Percentiles rank a stretch among this genome's conserved stretches.
Conservation (phyloP, 2,329 filamentous ascomycete genomes). For the Uncinocarpus reesii region DNA sequence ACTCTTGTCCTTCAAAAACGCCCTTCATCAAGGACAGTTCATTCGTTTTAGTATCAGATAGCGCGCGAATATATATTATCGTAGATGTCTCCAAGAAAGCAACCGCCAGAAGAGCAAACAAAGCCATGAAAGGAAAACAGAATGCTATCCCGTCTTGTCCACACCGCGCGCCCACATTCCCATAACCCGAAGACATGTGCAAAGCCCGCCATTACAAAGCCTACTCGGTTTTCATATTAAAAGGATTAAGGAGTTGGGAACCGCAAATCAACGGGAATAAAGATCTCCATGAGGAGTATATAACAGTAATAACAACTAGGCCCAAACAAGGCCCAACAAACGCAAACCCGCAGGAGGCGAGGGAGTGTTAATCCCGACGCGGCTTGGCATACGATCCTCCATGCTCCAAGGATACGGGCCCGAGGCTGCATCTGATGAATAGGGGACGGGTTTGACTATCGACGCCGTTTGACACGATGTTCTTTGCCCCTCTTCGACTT, state of each 20-base stretch:
- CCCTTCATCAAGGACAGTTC: too few species aligned
- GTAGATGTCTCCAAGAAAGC: neutral
- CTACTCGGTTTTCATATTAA: slow-evolving; percentile 5
- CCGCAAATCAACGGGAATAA: neutral
- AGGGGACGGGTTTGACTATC: slow-evolving; percentile 16
- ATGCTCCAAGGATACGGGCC: neutral
- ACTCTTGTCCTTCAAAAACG: too few species aligned
- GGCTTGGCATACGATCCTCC: neutral
- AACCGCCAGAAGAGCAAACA: neutral
- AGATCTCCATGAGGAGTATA: neutral
- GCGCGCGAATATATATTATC: neutral
- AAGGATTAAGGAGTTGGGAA: neutral
- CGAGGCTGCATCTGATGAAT: neutral
- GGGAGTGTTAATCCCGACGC: neutral
- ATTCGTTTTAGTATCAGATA: too few species aligned
- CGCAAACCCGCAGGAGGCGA: neutral
- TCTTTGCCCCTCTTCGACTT: slow-evolving; percentile 41
- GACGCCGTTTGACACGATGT: slow-evolving; percentile 31
- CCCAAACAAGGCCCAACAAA: neutral
- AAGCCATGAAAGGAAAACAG: neutral
- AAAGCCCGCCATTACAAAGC: slow-evolving; percentile 6
- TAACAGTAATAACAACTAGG: neutral
- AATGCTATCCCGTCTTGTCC: neutral
- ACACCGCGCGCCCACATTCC: slow-evolving; percentile 2
- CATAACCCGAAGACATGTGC: neutral